Evolutionary conservation across 2,329 filamentous ascomycete genomes (phyloP).

Genomic region (Ophiostoma piceae): DNA sequence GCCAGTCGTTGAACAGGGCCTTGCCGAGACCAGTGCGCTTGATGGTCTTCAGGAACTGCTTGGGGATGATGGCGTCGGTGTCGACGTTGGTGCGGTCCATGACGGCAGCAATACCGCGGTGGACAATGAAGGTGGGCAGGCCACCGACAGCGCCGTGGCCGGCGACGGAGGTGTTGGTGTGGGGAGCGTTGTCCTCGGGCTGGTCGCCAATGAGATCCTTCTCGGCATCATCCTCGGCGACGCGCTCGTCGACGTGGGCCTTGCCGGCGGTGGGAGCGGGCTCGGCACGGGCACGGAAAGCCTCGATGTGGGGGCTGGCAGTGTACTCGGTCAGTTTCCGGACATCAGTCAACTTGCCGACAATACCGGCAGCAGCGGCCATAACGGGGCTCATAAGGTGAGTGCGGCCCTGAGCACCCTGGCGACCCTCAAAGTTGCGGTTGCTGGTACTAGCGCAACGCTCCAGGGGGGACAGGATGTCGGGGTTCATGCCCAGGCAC

Average conservation of each 20-base stretch:
- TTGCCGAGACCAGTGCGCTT: constrained; percentile 90
- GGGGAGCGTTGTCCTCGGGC: constrained; percentile 57
- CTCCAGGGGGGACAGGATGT: constrained; percentile 87
- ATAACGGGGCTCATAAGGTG: constrained; percentile 97
- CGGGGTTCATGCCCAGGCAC: constrained; percentile 99
- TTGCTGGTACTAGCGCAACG: constrained; percentile 94
- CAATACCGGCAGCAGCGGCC: constrained; percentile 85
- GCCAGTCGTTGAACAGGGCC: constrained; percentile 80
- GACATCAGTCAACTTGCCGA: constrained; percentile 87
- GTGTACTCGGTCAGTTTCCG: constrained; percentile 65
- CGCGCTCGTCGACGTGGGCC: constrained; percentile 49
- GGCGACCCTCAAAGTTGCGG: constrained; percentile 94
- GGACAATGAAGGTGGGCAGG: constrained; percentile 74
- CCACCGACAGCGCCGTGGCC: constrained; percentile 52
- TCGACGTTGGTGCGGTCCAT: constrained; percentile 88
- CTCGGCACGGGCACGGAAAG: constrained; percentile 39
- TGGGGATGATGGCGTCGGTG: constrained; percentile 98
- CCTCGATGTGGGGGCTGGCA: constrained; percentile 55
- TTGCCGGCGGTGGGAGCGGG: constrained; percentile 30
- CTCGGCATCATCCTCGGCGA: constrained; percentile 48
- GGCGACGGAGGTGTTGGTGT: constrained; percentile 56
- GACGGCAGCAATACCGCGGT: constrained; percentile 83
- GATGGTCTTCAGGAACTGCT: constrained; percentile 99
- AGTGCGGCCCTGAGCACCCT: constrained; percentile 84
- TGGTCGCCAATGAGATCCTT: constrained; percentile 52